phyloP scores from a whole-genome alignment of 1,139 yeast species.

The Lizanozyma gosingica region DNA sequence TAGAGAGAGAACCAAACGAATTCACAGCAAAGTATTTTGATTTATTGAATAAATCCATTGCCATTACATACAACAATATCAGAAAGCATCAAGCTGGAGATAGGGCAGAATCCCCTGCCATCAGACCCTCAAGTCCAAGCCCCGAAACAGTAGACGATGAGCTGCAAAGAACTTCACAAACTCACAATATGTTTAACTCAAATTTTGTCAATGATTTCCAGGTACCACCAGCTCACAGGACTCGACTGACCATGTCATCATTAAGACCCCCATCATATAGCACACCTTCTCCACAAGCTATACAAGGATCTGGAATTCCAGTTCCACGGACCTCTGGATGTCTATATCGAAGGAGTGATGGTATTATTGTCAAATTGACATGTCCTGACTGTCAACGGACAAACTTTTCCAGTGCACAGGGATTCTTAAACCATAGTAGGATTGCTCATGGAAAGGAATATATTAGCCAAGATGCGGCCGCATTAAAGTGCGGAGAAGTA shows the following conservation, averaged over 20 bases:
- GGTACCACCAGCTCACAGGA: constrained; percentile 10
- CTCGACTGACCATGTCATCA: constrained; percentile 33
- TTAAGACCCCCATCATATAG: constrained; percentile 26
- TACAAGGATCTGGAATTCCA: constrained; percentile 12
- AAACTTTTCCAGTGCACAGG: constrained; percentile 73
- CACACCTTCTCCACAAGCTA: constrained; percentile 12
- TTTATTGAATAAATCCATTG: constrained; percentile 26
- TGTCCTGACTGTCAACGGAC: constrained; percentile 63
- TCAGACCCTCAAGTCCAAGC: neutral
- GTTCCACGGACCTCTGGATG: constrained; percentile 37
- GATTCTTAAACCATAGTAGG: constrained; percentile 68
- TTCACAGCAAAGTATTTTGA: constrained; percentile 41
- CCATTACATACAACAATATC: constrained; percentile 19
- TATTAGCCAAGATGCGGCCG: constrained; percentile 70
- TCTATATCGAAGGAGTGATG: constrained; percentile 63
- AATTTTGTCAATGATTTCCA: constrained; percentile 4
- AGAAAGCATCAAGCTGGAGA: neutral
- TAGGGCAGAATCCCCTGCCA: constrained; percentile 9
- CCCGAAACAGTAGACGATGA: constrained; percentile 4
- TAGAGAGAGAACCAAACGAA: constrained; percentile 38
- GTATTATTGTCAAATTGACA: constrained; percentile 56
- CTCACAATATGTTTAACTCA: constrained; percentile 7
- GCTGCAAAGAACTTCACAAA: constrained; percentile 3
- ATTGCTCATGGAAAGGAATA: constrained; percentile 68
- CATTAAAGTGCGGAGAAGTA: constrained; percentile 57